Evolutionary conservation across 805 yeast genomes (phyloP).

Genomic region (Saccharomycopsis malanga): DNA sequence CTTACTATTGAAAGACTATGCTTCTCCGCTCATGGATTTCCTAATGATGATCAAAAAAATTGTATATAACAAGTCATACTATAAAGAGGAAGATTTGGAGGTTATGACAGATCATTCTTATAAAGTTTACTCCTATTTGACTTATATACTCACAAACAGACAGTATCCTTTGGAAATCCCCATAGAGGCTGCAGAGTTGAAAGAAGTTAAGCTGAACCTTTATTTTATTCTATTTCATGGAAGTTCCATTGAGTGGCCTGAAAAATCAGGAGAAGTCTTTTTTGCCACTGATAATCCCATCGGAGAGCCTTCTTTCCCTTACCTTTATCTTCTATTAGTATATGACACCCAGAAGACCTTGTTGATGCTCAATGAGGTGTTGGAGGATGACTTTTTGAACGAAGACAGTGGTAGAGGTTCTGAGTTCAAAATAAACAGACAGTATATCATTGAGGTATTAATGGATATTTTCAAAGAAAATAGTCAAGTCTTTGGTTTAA

Average conservation of each 20-base stretch:
- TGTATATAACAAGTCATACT: conserved; percentile 1
- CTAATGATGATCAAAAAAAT: conserved; percentile 11
- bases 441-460: conserved; percentile 68
- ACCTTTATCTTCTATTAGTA: conserved; percentile 50
- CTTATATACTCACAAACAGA: conserved; percentile 67
- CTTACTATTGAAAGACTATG: conserved; percentile 57
- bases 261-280: conserved; percentile 31
- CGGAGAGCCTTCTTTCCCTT: conserved; percentile 58
- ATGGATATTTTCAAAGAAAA: conserved; percentile 44
- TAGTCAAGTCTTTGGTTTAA: conserved; percentile 23
- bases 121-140: conserved; percentile 52
- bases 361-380: conserved; percentile 66
- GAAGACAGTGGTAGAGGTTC: conserved; percentile 37
- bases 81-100: neutral
- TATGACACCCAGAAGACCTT: conserved; percentile 54
- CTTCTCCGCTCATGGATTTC: conserved; percentile 63
- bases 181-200: conserved; percentile 31
- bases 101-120: neutral
- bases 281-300: conserved; percentile 22
- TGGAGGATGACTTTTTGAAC: conserved; percentile 73
- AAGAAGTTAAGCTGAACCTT: conserved; percentile 41
- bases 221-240: conserved; percentile 59
- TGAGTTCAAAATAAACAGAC: conserved; percentile 47
- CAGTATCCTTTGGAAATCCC: conserved; percentile 67
- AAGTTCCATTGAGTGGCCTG: conserved; percentile 41